Evolutionary conservation across 2,329 filamentous ascomycete species (phyloP).

Genomic region (Elsinoe batatas): DNA sequence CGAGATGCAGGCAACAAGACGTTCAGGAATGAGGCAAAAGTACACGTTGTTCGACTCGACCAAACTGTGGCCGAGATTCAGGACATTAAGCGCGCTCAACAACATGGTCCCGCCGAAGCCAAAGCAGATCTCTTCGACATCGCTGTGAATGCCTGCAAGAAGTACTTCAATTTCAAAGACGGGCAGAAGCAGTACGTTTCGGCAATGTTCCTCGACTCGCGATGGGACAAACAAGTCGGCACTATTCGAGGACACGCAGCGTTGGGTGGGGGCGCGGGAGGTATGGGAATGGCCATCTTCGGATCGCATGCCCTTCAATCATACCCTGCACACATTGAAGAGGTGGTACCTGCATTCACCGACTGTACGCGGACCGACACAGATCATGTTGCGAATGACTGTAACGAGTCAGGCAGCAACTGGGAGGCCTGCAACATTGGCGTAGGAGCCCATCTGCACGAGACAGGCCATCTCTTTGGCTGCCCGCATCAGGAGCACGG

Average conservation of each 20-base stretch:
- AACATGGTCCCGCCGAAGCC: conserved; percentile 58
- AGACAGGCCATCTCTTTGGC: conserved; percentile 81
- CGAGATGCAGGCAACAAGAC: conserved; percentile 60
- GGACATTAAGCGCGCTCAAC: conserved; percentile 67
- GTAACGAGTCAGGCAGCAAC: conserved; percentile 74
- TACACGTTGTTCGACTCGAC: conserved; percentile 74
- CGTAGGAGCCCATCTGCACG: conserved; percentile 85
- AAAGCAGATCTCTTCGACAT: conserved; percentile 68
- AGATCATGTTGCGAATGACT: conserved; percentile 71
- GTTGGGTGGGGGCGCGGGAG: conserved; percentile 63
- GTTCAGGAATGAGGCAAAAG: conserved; percentile 82
- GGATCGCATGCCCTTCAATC: conserved; percentile 87
- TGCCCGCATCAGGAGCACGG: conserved; percentile 82
- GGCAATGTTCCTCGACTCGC: conserved; percentile 73
- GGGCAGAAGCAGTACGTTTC: conserved; percentile 86
- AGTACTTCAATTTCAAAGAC: conserved; percentile 62
- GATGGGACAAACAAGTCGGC: conserved; percentile 67
- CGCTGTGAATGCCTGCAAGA: conserved; percentile 65
- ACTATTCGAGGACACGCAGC: conserved; percentile 73
- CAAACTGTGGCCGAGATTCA: conserved; percentile 79
- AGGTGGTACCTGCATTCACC: conserved; percentile 77
- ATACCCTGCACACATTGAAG: conserved; percentile 80
- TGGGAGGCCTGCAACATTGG: conserved; percentile 96
- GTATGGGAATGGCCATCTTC: conserved; percentile 76
- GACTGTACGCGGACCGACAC: conserved; percentile 87